These are phyloP conservation scores for Auricularia sp. DNA, from an alignment of 768 basidiomycete species.

Conservation along the genomic window DNA sequence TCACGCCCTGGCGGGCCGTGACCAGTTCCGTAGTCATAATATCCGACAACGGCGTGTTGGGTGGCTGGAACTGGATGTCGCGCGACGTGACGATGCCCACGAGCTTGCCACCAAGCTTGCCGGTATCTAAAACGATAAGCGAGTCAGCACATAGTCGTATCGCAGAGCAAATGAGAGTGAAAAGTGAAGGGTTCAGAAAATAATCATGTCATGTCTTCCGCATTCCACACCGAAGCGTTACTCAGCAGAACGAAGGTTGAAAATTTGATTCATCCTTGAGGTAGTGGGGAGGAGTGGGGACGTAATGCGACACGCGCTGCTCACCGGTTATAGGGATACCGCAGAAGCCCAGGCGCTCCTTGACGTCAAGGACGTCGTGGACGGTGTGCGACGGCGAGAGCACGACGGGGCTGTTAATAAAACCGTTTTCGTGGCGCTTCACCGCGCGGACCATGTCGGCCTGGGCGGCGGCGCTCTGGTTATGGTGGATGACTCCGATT, in stretches of 20 bases:
- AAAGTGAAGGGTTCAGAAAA: constrained; percentile 27
- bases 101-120: constrained; percentile 79
- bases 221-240: constrained; percentile 70
- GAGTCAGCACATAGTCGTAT: constrained; percentile 14
- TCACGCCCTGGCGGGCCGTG: constrained; percentile 81
- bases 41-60: constrained; percentile 52
- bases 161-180: constrained; percentile 7
- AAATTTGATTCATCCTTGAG: constrained; percentile 35
- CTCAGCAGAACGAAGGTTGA: constrained; percentile 85
- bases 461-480: constrained; percentile 73
- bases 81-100: constrained; percentile 94
- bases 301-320: constrained; percentile 24
- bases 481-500: constrained; percentile 97
- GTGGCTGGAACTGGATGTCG: constrained; percentile 86
- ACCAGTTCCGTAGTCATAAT: constrained; percentile 89
- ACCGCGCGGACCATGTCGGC: constrained; percentile 97
- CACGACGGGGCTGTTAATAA: constrained; percentile 91
- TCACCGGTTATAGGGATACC: constrained; percentile 95
- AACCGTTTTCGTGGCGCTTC: constrained; percentile 97
- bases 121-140: constrained; percentile 52
- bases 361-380: constrained; percentile 88
- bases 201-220: constrained; percentile 35
- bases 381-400: constrained; percentile 69
- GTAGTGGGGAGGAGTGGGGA: constrained; percentile 3
- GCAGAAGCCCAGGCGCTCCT: constrained; percentile 84